Percentiles rank a stretch among this genome's conserved stretches.
Conservation (phyloP, 352 stramenopile genomes). For the Albugo candida region DNA sequence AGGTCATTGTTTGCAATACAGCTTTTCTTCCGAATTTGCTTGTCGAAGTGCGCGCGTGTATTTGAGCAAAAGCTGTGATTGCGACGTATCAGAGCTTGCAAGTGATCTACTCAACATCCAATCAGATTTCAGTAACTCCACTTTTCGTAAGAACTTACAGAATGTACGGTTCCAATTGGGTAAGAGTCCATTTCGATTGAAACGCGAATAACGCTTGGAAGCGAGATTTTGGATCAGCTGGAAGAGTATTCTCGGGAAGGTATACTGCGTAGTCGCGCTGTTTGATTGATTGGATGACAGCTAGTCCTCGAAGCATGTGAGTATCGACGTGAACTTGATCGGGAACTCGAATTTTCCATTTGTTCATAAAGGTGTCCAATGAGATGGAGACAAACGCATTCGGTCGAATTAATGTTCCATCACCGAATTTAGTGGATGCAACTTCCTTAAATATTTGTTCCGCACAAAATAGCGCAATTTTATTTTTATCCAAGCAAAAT, state of each 20-base stretch:
- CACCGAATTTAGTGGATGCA: constrained; percentile 2
- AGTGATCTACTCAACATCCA: constrained; percentile 20
- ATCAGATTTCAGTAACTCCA: not conserved
- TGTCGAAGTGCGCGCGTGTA: constrained; percentile 64
- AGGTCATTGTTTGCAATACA: constrained; percentile 48
- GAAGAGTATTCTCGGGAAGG: constrained; percentile 39
- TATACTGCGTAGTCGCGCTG: constrained; percentile 24
- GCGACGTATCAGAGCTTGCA: constrained; percentile 33
- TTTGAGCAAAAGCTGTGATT: constrained; percentile 61
- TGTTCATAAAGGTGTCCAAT: constrained; percentile 54
- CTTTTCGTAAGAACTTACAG: constrained; percentile 17
- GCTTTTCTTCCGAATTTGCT: constrained; percentile 34
- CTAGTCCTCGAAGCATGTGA: constrained; percentile 49
- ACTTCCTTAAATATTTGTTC: constrained; percentile 54
- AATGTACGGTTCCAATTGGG: constrained; percentile 65
- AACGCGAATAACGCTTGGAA: constrained; percentile 59
- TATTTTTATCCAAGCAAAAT: constrained; percentile 30
- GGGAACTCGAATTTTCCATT: constrained; percentile 60
- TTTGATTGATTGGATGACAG: constrained; percentile 23
- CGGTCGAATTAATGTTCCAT: constrained; percentile 6
- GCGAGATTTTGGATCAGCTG: constrained; percentile 48
- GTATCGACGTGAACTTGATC: constrained; percentile 30
- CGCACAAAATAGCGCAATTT: constrained; percentile 52
- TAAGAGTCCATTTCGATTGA: constrained; percentile 70
- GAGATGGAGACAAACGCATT: constrained; percentile 9